Percentiles rank a stretch among this genome's conserved stretches.
phyloP scores from a whole-genome alignment of 805 yeast genomes.

The Saturnispora sekii region DNA sequence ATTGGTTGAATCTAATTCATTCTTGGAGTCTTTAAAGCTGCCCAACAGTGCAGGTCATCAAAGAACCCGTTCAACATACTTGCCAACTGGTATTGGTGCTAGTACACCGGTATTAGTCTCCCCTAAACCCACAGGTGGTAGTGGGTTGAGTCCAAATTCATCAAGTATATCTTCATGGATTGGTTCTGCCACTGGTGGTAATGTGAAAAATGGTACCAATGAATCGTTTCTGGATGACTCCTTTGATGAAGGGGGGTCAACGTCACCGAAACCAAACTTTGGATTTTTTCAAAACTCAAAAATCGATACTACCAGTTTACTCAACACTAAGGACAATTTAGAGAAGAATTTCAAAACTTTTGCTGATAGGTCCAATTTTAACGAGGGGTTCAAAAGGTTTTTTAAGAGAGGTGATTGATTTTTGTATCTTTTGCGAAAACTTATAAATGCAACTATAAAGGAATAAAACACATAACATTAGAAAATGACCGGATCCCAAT shows the following conservation, averaged over 20 bases:
- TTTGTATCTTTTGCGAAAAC: not conserved
- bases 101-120: constrained; percentile 12
- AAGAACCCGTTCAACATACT: constrained; percentile 10
- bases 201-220: not conserved
- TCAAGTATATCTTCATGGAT: not conserved
- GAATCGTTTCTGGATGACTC: constrained; percentile 3
- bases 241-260: constrained; percentile 4
- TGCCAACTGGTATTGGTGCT: constrained; percentile 11
- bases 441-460: constrained; percentile 3
- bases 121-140: constrained; percentile 5
- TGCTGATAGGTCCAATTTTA: constrained; percentile 52
- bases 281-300: constrained; percentile 18
- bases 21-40: constrained; percentile 19
- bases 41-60: constrained; percentile 5
- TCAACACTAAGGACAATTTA: constrained; percentile 34
- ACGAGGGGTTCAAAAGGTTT: constrained; percentile 59
- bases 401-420: constrained; percentile 28
- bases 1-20: constrained; percentile 21
- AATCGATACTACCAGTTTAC: constrained; percentile 22
- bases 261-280: constrained; percentile 11
- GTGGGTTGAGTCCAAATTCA: not conserved
- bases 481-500: not conserved
- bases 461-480: not conserved
- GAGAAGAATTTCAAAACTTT: constrained; percentile 37
- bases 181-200: not conserved